Percentiles rank a stretch among this genome's conserved stretches.
phyloP scores from a whole-genome alignment of 208 protist genomes.

The Acanthamoeba royreba region DNA sequence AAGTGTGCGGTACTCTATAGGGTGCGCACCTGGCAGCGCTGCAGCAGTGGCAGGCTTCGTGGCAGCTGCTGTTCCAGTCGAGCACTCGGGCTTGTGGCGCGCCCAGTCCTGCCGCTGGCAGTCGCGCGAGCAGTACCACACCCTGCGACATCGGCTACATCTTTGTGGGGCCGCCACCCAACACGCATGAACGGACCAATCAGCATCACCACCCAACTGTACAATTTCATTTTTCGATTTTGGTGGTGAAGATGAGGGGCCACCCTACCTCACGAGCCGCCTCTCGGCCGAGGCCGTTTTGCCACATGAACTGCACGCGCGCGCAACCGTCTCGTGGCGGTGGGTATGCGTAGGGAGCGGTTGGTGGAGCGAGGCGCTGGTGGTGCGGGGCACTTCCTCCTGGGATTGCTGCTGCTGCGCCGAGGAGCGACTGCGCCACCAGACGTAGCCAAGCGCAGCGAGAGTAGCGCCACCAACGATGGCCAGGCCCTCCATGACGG shows the following conservation, averaged over 20 bases:
- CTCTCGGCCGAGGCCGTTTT: too few species aligned
- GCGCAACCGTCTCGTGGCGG: too few species aligned
- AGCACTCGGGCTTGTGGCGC: not conserved
- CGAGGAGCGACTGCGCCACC: not conserved
- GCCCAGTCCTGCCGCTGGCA: not conserved
- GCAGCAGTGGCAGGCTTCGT: not conserved
- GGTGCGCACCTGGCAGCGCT: not conserved
- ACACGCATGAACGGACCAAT: not conserved
- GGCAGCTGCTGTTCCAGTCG: not conserved
- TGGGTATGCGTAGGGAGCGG: not conserved
- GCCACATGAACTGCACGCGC: too few species aligned
- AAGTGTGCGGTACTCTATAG: too few species aligned
- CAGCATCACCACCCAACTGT: not conserved
- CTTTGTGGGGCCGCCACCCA: not conserved
- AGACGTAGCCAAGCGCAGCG: not conserved
- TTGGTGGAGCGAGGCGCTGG: not conserved
- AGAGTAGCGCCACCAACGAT: not conserved
- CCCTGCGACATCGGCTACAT: not conserved
- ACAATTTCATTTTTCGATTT: not conserved
- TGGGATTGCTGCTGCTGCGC: too few species aligned
- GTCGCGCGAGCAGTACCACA: not conserved
- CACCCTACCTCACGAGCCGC: too few species aligned
- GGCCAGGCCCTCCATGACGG: not conserved
- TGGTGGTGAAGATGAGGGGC: too few species aligned
- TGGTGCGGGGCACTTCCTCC: not conserved